phyloP scores from a whole-genome alignment of 1,284 basidiomycete genomes.

The Quambalaria eucalypti region DNA sequence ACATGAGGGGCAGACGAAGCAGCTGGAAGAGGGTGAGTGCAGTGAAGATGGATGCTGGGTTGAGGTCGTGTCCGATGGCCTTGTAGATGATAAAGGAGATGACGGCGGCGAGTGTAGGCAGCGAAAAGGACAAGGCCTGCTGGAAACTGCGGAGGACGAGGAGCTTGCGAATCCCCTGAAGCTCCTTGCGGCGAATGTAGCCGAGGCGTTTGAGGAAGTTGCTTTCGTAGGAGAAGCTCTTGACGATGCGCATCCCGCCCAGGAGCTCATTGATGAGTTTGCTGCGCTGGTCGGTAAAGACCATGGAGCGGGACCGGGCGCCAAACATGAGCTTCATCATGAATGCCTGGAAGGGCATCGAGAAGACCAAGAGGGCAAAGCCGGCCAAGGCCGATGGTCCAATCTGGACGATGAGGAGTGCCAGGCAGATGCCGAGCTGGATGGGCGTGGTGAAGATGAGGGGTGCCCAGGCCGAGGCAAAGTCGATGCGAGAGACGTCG shows the following conservation, averaged over 20 bases:
- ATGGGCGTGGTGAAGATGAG: constrained; percentile 65
- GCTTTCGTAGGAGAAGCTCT: constrained; percentile 38
- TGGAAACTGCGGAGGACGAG: constrained; percentile 65
- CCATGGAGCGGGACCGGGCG: constrained; percentile 67
- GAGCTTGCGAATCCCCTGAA: constrained; percentile 67
- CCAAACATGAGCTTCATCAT: constrained; percentile 69
- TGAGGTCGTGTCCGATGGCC: constrained; percentile 56
- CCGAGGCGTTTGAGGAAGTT: constrained; percentile 57
- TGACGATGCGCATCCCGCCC: constrained; percentile 44
- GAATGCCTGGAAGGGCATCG: constrained; percentile 60
- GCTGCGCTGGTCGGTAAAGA: constrained; percentile 67
- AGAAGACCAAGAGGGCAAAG: constrained; percentile 63
- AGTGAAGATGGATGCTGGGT: constrained; percentile 53
- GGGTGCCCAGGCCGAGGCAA: constrained; percentile 69
- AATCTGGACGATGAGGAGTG: constrained; percentile 62
- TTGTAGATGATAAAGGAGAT: constrained; percentile 75
- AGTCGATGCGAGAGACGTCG: constrained; percentile 82
- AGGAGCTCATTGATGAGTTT: constrained; percentile 44
- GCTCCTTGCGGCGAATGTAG: constrained; percentile 65
- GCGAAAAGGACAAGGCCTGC: constrained; percentile 59
- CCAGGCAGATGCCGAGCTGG: constrained; percentile 49
- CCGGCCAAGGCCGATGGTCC: constrained; percentile 74
- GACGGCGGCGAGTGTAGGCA: constrained; percentile 74
- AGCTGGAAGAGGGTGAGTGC: constrained; percentile 50
- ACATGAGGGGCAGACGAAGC: constrained; percentile 65